Percentiles rank a stretch among this genome's conserved stretches.
These are phyloP conservation scores for Setaria viridis DNA, from an alignment of 202 grass and related monocot genomes.

Conservation along the genomic window DNA sequence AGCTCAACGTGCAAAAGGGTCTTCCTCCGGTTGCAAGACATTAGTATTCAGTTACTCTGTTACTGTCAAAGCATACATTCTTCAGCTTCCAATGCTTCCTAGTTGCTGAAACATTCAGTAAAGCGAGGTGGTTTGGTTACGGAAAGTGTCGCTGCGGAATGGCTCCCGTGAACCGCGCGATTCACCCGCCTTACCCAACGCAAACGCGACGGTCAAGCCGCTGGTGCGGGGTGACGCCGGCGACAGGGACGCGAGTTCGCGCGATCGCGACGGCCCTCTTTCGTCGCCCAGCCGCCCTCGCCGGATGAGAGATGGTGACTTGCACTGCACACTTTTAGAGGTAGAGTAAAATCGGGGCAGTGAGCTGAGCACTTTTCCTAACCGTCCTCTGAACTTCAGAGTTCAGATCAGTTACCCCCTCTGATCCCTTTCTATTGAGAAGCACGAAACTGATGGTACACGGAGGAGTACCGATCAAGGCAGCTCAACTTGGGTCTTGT, in stretches of 20 bases:
- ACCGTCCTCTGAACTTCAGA: neutral
- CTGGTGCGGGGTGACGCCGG: neutral
- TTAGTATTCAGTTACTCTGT: neutral
- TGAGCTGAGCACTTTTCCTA: neutral
- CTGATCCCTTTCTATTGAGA: neutral
- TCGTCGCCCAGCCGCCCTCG: neutral
- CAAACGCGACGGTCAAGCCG: neutral
- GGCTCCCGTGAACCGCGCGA: neutral
- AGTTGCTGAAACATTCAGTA: neutral
- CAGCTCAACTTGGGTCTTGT: neutral
- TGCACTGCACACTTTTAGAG: neutral
- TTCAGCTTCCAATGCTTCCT: neutral
- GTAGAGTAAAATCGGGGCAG: neutral
- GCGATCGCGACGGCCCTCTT: neutral
- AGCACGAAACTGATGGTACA: neutral
- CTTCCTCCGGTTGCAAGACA: neutral
- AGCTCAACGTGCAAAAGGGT: neutral
- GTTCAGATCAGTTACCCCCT: neutral
- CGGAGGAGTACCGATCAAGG: neutral
- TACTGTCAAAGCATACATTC: neutral
- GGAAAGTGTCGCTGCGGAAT: neutral
- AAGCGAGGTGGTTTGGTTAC: neutral
- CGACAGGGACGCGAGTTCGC: conserved; percentile 7
- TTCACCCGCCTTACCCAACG: neutral
- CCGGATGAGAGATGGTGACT: neutral